Evolutionary conservation across 192 early-diverging fungal genomes (phyloP).

Genomic region (Radiomyces spectabilis): DNA sequence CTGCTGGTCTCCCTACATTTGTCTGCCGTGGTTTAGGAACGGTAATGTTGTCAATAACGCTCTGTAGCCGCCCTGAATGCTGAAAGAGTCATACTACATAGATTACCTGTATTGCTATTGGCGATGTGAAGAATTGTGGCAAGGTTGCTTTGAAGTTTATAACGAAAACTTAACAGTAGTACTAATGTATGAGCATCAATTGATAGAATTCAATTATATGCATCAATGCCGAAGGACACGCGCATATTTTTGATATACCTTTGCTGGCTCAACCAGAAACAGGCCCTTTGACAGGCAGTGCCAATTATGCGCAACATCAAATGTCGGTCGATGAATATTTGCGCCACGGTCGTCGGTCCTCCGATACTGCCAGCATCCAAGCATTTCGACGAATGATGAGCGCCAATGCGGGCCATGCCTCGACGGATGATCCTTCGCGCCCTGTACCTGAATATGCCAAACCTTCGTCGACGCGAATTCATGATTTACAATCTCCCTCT

Average conservation of each 20-base stretch:
- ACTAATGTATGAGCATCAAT: no score
- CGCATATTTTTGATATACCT: constrained; percentile 48
- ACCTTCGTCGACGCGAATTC: neutral
- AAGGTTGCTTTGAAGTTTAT: no score
- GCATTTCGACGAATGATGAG: constrained; percentile 18
- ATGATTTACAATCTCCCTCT: constrained; percentile 18
- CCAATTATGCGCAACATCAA: neutral
- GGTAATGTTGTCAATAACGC: no score
- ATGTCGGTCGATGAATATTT: constrained; percentile 20
- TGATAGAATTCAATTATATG: constrained; percentile 47
- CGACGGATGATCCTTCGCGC: neutral
- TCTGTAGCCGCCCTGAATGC: no score
- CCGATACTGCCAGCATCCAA: constrained; percentile 21
- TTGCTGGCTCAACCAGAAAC: neutral
- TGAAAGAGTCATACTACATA: neutral
- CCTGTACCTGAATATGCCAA: neutral
- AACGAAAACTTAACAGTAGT: no score
- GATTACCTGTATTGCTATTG: constrained; percentile 52
- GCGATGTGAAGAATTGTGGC: constrained; percentile 47
- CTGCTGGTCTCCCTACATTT: constrained; percentile 30
- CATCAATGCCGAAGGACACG: constrained; percentile 48
- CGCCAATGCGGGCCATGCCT: neutral
- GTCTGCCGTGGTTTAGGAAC: constrained; percentile 46
- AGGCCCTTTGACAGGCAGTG: no score
- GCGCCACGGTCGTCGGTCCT: constrained; percentile 10